Evolutionary conservation across 306 rosid genomes (phyloP).

Genomic region (Malus asiatica): DNA sequence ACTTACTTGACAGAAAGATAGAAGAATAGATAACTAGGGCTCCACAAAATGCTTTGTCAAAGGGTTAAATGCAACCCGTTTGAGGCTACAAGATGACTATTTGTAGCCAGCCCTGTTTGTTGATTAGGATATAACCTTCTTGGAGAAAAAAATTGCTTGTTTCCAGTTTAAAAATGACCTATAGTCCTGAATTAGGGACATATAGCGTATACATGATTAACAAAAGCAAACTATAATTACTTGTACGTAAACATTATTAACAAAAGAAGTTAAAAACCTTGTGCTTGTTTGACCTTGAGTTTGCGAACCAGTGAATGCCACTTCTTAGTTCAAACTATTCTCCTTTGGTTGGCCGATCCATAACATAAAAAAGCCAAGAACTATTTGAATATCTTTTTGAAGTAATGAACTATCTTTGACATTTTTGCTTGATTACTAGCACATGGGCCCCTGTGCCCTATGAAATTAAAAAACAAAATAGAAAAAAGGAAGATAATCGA

Average conservation of each 20-base stretch:
- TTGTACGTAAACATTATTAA: neutral
- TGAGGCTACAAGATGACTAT: neutral
- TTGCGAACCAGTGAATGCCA: neutral
- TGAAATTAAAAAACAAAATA: neutral
- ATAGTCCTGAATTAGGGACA: too few relatives aligned
- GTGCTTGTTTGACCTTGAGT: neutral
- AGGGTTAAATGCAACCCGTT: neutral
- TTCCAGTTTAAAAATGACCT: too few relatives aligned
- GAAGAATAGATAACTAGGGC: neutral
- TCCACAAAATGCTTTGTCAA: neutral
- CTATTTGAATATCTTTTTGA: neutral
- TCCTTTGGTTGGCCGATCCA: neutral
- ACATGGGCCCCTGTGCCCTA: neutral
- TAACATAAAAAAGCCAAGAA: neutral
- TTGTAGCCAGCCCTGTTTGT: neutral
- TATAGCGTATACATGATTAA: neutral
- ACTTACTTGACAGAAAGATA: neutral
- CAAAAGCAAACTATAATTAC: too few relatives aligned
- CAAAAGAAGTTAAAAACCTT: neutral
- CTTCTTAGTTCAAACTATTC: neutral
- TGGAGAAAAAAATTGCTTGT: too few relatives aligned
- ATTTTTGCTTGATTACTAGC: neutral
- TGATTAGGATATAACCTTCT: too few relatives aligned
- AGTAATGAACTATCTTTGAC: neutral
- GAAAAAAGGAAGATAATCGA: too few relatives aligned